phyloP scores from a whole-genome alignment of 129 eudicot genomes.

The Tagetes patula region DNA sequence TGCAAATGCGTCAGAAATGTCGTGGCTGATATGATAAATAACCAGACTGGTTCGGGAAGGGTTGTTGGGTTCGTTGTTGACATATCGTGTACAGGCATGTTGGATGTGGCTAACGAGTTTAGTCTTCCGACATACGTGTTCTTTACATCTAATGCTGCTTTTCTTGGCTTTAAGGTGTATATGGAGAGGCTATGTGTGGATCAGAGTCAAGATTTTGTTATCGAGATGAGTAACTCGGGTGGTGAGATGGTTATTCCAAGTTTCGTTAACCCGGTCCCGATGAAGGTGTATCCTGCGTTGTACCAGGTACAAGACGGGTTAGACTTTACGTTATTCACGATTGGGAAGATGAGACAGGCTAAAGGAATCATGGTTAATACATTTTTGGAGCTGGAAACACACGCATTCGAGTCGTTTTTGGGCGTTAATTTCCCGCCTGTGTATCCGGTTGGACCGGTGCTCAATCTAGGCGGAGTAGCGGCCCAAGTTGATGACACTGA shows the following conservation, averaged over 20 bases:
- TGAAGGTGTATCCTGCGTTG: constrained; percentile 19
- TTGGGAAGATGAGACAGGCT: constrained; percentile 17
- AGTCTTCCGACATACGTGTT: constrained; percentile 28
- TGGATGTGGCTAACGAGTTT: constrained; percentile 43
- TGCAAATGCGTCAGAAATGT: constrained; percentile 16
- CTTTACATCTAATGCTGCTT: constrained; percentile 34
- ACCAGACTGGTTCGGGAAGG: background rate
- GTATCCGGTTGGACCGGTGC: constrained; percentile 43
- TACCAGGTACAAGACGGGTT: constrained; percentile 6
- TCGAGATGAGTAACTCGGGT: constrained; percentile 15
- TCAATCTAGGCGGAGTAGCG: constrained; percentile 21
- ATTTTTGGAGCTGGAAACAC: constrained; percentile 37
- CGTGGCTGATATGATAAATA: background rate
- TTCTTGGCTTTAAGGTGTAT: constrained; percentile 27
- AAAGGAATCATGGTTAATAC: constrained; percentile 40
- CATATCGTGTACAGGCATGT: constrained; percentile 35
- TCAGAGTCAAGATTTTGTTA: background rate
- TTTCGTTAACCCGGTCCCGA: constrained; percentile 29
- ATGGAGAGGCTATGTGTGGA: constrained; percentile 13
- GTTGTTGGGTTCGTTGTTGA: constrained; percentile 33
- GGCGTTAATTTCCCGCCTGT: constrained; percentile 23
- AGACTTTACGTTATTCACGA: constrained; percentile 7
- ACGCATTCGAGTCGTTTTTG: constrained; percentile 27
- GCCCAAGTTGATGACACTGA: background rate
- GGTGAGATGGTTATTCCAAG: constrained; percentile 22